A percentile compares a stretch with the other conserved stretches of the same genome.
Evolutionary conservation across 2,329 filamentous ascomycete species (phyloP).

Genomic region (Aureobasidium sp.): DNA sequence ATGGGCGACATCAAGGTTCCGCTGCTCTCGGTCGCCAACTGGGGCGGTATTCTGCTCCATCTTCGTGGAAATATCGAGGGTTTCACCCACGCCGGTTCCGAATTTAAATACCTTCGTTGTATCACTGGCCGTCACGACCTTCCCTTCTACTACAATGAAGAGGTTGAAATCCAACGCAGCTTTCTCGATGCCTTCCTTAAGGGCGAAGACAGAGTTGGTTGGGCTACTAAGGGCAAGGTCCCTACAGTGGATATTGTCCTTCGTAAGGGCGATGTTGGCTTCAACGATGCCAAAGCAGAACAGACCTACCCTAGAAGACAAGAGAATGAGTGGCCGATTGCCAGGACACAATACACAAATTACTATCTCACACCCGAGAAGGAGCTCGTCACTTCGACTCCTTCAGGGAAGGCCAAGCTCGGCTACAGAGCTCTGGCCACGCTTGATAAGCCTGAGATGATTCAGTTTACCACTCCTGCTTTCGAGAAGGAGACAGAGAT

Average conservation of each 20-base stretch:
- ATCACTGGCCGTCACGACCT: slow-evolving; percentile 61
- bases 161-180: slow-evolving; percentile 55
- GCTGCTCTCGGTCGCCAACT: slow-evolving; percentile 57
- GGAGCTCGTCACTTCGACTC: slow-evolving; percentile 29
- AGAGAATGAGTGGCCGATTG: slow-evolving; percentile 57
- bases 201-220: slow-evolving; percentile 51
- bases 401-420: slow-evolving; percentile 31
- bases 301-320: slow-evolving; percentile 43
- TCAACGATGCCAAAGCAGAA: slow-evolving; percentile 51
- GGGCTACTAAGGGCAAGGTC: slow-evolving; percentile 47
- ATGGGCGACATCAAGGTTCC: slow-evolving; percentile 58
- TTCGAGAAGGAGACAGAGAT: slow-evolving; percentile 57
- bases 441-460: slow-evolving; percentile 41
- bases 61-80: slow-evolving; percentile 60
- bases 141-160: slow-evolving; percentile 60
- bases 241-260: slow-evolving; percentile 51
- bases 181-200: slow-evolving; percentile 65
- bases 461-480: slow-evolving; percentile 48
- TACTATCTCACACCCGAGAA: slow-evolving; percentile 47
- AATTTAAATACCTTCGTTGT: slow-evolving; percentile 58
- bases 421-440: slow-evolving; percentile 51
- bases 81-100: slow-evolving; percentile 51
- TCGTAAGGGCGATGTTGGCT: slow-evolving; percentile 57
- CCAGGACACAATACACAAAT: slow-evolving; percentile 52
- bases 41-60: slow-evolving; percentile 61